Evolutionary conservation across 169 alveolate species (phyloP).

Genomic region (Hepatocystis sp.): DNA sequence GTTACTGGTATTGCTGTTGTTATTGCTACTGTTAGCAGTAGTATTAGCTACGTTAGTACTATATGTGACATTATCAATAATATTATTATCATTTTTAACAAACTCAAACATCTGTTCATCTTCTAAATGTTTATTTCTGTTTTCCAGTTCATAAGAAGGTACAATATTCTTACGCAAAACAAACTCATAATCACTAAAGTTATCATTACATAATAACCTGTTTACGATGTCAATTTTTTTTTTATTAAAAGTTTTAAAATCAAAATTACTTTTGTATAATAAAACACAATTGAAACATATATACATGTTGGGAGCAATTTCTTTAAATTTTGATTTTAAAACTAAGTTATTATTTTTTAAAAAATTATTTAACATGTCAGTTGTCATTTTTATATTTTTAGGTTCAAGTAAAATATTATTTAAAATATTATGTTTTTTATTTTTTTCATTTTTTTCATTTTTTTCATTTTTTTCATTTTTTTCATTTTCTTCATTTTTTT

Average conservation of each 20-base stretch:
- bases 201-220: too few species aligned
- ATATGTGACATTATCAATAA: too few species aligned
- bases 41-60: too few species aligned
- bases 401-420: neutral
- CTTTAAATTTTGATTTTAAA: constrained; percentile 50
- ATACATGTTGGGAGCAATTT: constrained; percentile 38
- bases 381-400: too few species aligned
- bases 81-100: too few species aligned
- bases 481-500: neutral
- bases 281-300: constrained; percentile 33
- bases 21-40: too few species aligned
- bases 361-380: constrained; percentile 33
- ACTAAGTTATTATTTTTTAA: constrained; percentile 24
- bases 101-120: too few species aligned
- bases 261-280: constrained; percentile 39
- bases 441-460: constrained; percentile 9
- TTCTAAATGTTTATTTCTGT: too few species aligned
- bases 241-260: constrained; percentile 13
- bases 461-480: constrained; percentile 20
- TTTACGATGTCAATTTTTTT: constrained; percentile 12
- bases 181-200: too few species aligned
- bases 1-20: too few species aligned
- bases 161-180: too few species aligned
- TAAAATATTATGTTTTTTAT: neutral
- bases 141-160: too few species aligned